These are phyloP conservation scores for Neopestalotiopsis sp. DNA, from an alignment of 2,329 filamentous ascomycete species.

Conservation along the genomic window DNA sequence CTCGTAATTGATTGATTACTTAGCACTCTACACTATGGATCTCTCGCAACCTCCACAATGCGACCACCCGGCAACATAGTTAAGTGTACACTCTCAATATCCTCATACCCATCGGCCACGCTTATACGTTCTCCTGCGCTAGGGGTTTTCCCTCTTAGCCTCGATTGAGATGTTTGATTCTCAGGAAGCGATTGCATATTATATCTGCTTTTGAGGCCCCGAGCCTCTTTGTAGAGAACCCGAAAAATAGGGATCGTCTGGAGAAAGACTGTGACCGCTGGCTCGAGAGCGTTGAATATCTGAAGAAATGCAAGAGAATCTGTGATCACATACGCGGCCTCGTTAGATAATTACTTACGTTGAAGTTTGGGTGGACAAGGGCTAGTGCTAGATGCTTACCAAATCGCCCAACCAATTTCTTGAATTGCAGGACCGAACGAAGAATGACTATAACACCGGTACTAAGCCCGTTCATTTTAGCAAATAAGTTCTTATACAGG, in stretches of 20 bases:
- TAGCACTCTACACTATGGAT: background rate
- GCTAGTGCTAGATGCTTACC: background rate
- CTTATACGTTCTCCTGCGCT: background rate
- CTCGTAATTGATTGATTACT: no score
- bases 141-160: background rate
- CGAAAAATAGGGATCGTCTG: slow-evolving; percentile 4
- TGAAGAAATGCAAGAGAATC: slow-evolving; percentile 11
- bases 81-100: slow-evolving; percentile 5
- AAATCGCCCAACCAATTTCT: slow-evolving; percentile 10
- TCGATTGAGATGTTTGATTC: background rate
- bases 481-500: background rate
- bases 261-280: background rate
- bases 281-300: slow-evolving; percentile 10
- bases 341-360: background rate
- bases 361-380: background rate
- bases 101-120: background rate
- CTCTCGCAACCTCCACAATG: background rate
- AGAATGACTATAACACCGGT: slow-evolving; percentile 11
- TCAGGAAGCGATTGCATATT: background rate
- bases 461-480: background rate
- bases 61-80: background rate
- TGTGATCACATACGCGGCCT: background rate
- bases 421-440: slow-evolving; percentile 1
- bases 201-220: background rate
- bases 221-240: slow-evolving; percentile 5